Base-by-base conservation (phyloP, 441 rosid genomes). In the Erysimum cheiri region DNA sequence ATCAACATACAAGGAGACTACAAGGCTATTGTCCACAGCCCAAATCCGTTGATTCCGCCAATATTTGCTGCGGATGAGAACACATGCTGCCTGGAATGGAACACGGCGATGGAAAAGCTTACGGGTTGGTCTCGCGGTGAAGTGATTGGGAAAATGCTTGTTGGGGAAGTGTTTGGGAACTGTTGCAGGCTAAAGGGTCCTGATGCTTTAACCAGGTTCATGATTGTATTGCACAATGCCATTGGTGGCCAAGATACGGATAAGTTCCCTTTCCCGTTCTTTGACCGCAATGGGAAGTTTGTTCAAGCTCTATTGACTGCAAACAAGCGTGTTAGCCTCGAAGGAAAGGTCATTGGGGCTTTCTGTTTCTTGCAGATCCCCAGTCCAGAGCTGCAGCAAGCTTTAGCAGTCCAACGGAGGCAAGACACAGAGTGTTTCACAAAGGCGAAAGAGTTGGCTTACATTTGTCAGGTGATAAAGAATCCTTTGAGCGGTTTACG, bases 321-420 rank as follows among this genome's bases (percentile, higher is more conserved):
- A 46, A 94, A 86, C 80, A 90, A 86, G 80, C 87, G 96, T 81
- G 80, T 83, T 29, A 85, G 82, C 71, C 70, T 84, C 71, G 93
- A 84, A 1, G 97, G 94, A 24, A 72, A 88, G 78, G 83, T 85
- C 62, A 78, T 88, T 32, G 98, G 98, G 46, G 98, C 94, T 75
- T 92, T 94, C 81, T 92, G 96, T 82, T 91, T 92, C 85, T 75
- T 94, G 87, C 99, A 92, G 84, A 86, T 90, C 77, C 91, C 98
- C 26, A 94, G 96, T 83, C 88, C 85, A 0, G 99, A 94, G 80
- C 73, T 94, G 84, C 98, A 90, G 73, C 90, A 90, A 67, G 85
- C 94, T 65, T 79, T 94, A 78, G 84, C 78, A 57, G 77, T 86
- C 74, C 96, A 92, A 81, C 79, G 85, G 80, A 87, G 84, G 60